Evolutionary conservation across 768 basidiomycete genomes (phyloP).

Genomic region (Tricholomella constricta): DNA sequence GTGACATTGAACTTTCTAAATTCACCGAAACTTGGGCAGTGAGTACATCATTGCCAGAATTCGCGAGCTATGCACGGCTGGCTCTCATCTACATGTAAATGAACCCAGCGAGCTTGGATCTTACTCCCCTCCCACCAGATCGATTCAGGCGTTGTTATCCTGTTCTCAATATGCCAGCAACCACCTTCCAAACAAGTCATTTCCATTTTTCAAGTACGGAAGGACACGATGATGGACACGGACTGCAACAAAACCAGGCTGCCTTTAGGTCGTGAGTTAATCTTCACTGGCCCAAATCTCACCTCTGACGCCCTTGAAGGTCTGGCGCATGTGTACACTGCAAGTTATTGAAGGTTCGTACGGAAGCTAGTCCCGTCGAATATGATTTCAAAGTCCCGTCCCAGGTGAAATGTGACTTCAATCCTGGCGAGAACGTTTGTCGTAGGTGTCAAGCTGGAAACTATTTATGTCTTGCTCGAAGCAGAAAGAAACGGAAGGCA

Average conservation of each 20-base stretch:
- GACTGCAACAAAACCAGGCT: constrained; percentile 9
- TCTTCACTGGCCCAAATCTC: not conserved
- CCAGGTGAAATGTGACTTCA: constrained; percentile 56
- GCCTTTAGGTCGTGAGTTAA: constrained; percentile 22
- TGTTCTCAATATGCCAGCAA: constrained; percentile 6
- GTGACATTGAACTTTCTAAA: too few relatives aligned
- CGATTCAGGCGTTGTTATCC: not conserved
- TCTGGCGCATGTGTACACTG: constrained; percentile 58
- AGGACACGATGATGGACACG: constrained; percentile 14
- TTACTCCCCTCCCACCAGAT: not conserved
- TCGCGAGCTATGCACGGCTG: too few relatives aligned
- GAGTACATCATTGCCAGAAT: too few relatives aligned
- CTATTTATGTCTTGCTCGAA: constrained; percentile 46
- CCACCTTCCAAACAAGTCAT: not conserved
- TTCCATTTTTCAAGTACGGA: constrained; percentile 19
- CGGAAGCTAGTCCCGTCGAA: not conserved
- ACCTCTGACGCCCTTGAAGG: constrained; percentile 24
- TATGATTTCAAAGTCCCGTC: not conserved
- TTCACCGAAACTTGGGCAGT: too few relatives aligned
- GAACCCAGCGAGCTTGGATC: too few relatives aligned
- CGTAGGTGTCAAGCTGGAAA: constrained; percentile 50
- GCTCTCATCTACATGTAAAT: too few relatives aligned
- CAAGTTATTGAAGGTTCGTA: constrained; percentile 54
- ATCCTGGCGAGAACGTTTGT: constrained; percentile 45
- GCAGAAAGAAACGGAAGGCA: constrained; percentile 57